Base-by-base conservation (phyloP, 2,329 filamentous ascomycete genomes). In the Dothistroma pini region DNA sequence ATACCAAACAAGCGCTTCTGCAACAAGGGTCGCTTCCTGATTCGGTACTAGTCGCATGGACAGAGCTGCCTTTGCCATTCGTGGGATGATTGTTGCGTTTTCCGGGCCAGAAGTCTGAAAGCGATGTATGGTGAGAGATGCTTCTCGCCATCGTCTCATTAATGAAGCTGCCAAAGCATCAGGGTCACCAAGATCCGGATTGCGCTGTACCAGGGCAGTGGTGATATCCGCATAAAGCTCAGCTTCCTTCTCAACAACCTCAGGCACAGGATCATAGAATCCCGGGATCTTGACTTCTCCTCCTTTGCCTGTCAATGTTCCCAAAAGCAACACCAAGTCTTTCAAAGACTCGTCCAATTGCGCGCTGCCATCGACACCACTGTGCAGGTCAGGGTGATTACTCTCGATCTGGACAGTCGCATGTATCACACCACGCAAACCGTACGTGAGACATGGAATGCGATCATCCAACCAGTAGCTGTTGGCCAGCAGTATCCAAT, bases 381-480 rank as follows among this genome's bases (percentile, higher is more conserved):
- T 96, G 76, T 99, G 95, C 1, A 96, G 83, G 75, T 99, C 95
- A 0, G 93, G 92, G 64, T 90, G 87, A 56, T 86, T 86, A 60
- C 92, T 96, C 66, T 96, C 89, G 29, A 99, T 87, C 63, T 92
- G 89, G 6, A 97, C 84, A 0, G 91, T 96, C 5, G 93, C 93
- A 74, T 97, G 93, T 22, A 99, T 88, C 29, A 99, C 93, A 25
- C 95, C 95, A 54, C 95, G 86, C 7, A 97, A 83, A 0, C 95
- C 95, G 64, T 99, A 99, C 0, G 95, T 99, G 60, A 99, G 79
- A 73, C 95, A 99, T 0, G 95, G 95, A 1, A 96, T 92, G 67
- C 96, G 89, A 71, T 99, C 93, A 72, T 97, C 92, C 1, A 99
- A 83, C 95, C 95, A 99, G 79, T 99, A 99, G 76, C 93, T 97